Base-by-base conservation (phyloP, 2,329 filamentous ascomycete species). In the Sclerotinia glacialis region DNA sequence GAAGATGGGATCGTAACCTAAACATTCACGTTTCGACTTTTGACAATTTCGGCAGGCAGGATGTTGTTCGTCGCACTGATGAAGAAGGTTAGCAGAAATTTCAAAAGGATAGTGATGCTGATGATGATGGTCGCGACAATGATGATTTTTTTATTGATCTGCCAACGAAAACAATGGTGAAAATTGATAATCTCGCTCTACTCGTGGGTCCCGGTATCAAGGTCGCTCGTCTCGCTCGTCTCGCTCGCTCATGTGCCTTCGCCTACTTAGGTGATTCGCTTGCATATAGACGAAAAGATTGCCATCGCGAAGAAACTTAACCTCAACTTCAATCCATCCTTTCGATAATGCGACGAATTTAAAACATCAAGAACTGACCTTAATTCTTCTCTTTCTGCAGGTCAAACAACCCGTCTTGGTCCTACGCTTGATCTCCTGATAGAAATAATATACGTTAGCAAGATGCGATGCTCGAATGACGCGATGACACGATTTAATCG, bases 1-100 rank as follows among this genome's bases (percentile, higher is more conserved):
- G 81, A 94, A 95, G 74, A 94, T 91, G 47, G 91, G 91, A 75
- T 95, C 91, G 85, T 95, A 95, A 65, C 91, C 91, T 59, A 93
- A 77, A 76, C 91, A 95, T 74, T 94, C 91, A 75, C 91, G 90
- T 80, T 94, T 95, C 72, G 90, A 93, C 78, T 95, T 95, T 76
- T 89, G 89, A 80, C 91, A 95, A 76, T 95, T 92, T 80, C 92
- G 89, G 83, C 95, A 99, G 68, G 89, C 88, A 28, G 95, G 95
- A 78, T 97, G 93, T 69, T 87, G 88, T 83, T 99, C 95, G 85
- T 98, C 95, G 81, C 95, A 99, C 95, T 97, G 78, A 72, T 68
- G 69, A 70, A 68, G 71, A 5, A 34, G 31, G 44, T 65, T 65
- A 65, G 63, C 37, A 65, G 31, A 65, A 55, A 60, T 65, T 65